Evolutionary conservation across 2,329 filamentous ascomycete genomes (phyloP).

Genomic region (Davidsoniella neocaledoniae): DNA sequence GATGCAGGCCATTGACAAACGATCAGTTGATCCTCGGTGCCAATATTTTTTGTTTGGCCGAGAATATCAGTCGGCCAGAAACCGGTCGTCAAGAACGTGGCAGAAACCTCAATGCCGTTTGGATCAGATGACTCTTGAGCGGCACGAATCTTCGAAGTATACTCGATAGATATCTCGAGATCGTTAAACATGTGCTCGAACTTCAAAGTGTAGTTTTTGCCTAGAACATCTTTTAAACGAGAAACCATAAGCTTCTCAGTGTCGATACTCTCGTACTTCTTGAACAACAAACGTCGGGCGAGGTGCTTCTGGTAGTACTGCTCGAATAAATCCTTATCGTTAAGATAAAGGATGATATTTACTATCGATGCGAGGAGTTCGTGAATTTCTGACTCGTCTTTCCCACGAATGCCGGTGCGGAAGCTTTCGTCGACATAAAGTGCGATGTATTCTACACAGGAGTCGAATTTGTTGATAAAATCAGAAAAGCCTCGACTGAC

Average conservation of each 20-base stretch:
- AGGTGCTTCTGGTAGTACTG: slow-evolving; percentile 97
- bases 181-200: slow-evolving; percentile 98
- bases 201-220: slow-evolving; percentile 82
- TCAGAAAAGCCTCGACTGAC: slow-evolving; percentile 77
- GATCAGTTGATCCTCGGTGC: slow-evolving; percentile 28
- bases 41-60: slow-evolving; percentile 29
- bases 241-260: slow-evolving; percentile 91
- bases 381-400: slow-evolving; percentile 79
- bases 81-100: slow-evolving; percentile 80
- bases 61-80: slow-evolving; percentile 91
- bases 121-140: slow-evolving; percentile 20
- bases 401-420: slow-evolving; percentile 83
- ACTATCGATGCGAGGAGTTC: slow-evolving; percentile 76
- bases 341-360: slow-evolving; percentile 68
- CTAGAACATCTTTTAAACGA: slow-evolving; percentile 92
- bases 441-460: slow-evolving; percentile 83
- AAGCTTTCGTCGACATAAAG: slow-evolving; percentile 94
- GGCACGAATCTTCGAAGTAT: slow-evolving; percentile 27
- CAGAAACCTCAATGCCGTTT: slow-evolving; percentile 51
- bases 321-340: slow-evolving; percentile 89
- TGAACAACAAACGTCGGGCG: slow-evolving; percentile 69
- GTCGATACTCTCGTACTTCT: slow-evolving; percentile 78
- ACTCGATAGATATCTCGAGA: slow-evolving; percentile 62
- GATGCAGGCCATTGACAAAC: slow-evolving; percentile 15
- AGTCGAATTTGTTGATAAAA: slow-evolving; percentile 80